These are phyloP conservation scores for Penicillium daleae DNA, from an alignment of 495 filamentous ascomycete species.

Conservation along the genomic window DNA sequence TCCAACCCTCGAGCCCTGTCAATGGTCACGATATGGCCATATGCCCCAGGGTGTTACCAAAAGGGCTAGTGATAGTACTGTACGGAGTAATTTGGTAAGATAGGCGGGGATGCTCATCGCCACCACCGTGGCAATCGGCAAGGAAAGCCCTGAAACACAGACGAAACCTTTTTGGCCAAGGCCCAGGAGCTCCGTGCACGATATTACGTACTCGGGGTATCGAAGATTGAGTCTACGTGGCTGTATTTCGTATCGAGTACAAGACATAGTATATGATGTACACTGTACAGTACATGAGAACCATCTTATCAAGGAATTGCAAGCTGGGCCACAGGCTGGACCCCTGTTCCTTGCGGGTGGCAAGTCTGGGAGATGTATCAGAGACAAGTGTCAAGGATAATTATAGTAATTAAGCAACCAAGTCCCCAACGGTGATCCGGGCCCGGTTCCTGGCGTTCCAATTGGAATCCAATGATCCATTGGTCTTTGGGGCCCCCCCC, in stretches of 20 bases:
- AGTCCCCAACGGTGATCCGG: slow-evolving; percentile 14
- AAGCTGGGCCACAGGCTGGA: neutral
- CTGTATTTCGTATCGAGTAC: too few species aligned
- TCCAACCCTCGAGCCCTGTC: neutral
- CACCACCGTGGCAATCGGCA: slow-evolving; percentile 18
- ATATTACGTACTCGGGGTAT: slow-evolving; percentile 5
- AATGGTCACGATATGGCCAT: neutral
- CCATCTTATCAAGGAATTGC: neutral
- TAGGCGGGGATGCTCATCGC: slow-evolving; percentile 15
- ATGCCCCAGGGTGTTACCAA: neutral
- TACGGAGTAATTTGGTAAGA: too few species aligned
- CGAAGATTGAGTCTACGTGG: neutral
- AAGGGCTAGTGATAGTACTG: too few species aligned
- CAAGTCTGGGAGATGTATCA: slow-evolving; percentile 9
- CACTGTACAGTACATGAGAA: neutral
- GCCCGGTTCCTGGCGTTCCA: slow-evolving; percentile 25
- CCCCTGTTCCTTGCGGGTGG: slow-evolving; percentile 10
- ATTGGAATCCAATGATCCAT: slow-evolving; percentile 18
- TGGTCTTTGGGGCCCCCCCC: neutral
- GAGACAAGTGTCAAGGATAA: slow-evolving; percentile 14
- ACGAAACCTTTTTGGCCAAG: slow-evolving; percentile 15
- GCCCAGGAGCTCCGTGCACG: slow-evolving; percentile 10
- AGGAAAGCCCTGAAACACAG: slow-evolving; percentile 17
- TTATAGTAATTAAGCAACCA: slow-evolving; percentile 19
- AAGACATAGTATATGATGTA: too few species aligned